phyloP scores from a whole-genome alignment of 2,329 filamentous ascomycete genomes.

The Pseudopyrenochaeta lycopersici region DNA sequence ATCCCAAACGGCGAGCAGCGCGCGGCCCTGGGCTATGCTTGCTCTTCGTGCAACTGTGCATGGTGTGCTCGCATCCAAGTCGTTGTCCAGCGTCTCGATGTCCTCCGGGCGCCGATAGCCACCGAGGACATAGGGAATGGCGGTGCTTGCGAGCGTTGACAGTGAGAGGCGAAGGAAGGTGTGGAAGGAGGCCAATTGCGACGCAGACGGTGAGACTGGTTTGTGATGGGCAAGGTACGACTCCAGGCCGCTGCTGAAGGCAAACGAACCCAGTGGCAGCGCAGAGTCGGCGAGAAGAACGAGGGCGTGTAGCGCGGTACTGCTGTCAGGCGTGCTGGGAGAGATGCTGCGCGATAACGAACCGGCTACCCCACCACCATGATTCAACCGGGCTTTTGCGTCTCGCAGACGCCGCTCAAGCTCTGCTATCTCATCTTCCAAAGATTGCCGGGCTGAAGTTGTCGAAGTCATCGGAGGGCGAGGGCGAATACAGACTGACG shows the following conservation, averaged over 20 bases:
- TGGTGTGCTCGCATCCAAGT: constrained; percentile 77
- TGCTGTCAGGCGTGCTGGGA: constrained; percentile 1
- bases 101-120: constrained; percentile 65
- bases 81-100: constrained; percentile 73
- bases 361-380: constrained; percentile 30
- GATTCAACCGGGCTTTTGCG: constrained; percentile 58
- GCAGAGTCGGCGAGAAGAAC: constrained; percentile 83
- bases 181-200: constrained; percentile 61
- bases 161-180: constrained; percentile 76
- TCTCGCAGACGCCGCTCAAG: constrained; percentile 63
- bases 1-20: constrained; percentile 79
- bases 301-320: constrained; percentile 67
- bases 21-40: constrained; percentile 77
- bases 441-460: constrained; percentile 33
- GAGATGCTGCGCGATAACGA: constrained; percentile 9
- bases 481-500: constrained; percentile 16
- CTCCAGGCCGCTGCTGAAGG: constrained; percentile 83
- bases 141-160: constrained; percentile 74
- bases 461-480: constrained; percentile 36
- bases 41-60: constrained; percentile 83
- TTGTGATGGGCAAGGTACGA: constrained; percentile 78
- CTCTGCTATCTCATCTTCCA: constrained; percentile 64
- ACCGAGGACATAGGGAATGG: constrained; percentile 77
- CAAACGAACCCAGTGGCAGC: constrained; percentile 84
- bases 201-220: constrained; percentile 37